Base-by-base conservation (phyloP, 192 early-diverging fungal genomes). In the Physocladia obscura region DNA sequence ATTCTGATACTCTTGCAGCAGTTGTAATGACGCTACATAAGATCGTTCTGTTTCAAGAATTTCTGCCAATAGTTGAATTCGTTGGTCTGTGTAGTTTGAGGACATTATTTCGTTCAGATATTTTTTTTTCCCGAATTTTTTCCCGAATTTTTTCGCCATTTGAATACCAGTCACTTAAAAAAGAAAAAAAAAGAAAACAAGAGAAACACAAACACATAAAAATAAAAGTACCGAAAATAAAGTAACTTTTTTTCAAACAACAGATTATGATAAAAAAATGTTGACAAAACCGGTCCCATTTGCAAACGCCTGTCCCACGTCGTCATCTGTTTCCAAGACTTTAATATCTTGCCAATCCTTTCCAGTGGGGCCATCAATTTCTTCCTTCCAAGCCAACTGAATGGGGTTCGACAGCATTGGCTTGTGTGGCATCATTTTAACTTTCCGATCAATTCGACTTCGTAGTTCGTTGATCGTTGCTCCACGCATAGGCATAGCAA, bases 221-320 rank as follows among this genome's bases (percentile, higher is more conserved):
- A n/a, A n/a, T n/a, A n/a, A n/a, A n/a, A n/a, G n/a, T n/a, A n/a
- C n/a, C n/a, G n/a, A n/a, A n/a, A n/a, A n/a, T n/a, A n/a, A n/a
- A n/a, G n/a, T n/a, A n/a, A n/a, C n/a, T n/a, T n/a, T n/a, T n/a
- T n/a, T n/a, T n/a, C n/a, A n/a, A n/a, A n/a, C n/a, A n/a, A n/a
- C n/a, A n/a, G n/a, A n/a, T n/a, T n/a, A n/a, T n/a, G n/a, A n/a
- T n/a, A n/a, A n/a, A n/a, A n/a, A n/a, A n/a, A n/a, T n/a, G n/a
- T n/a, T n/a, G n/a, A n/a, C n/a, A n/a, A n/a, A n/a, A n/a, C n/a
- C n/a, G n/a, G n/a, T n/a, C n/a, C n/a, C n/a, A n/a, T n/a, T n/a
- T n/a, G n/a, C n/a, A n/a, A n/a, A 95, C 3, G 94, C 94, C 88
- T 96, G 79, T 54, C 83, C 87, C 31, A 98, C 90, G 68, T 98